phyloP scores from a whole-genome alignment of 345 rosid genomes.

The Stellera chamaejasme region DNA sequence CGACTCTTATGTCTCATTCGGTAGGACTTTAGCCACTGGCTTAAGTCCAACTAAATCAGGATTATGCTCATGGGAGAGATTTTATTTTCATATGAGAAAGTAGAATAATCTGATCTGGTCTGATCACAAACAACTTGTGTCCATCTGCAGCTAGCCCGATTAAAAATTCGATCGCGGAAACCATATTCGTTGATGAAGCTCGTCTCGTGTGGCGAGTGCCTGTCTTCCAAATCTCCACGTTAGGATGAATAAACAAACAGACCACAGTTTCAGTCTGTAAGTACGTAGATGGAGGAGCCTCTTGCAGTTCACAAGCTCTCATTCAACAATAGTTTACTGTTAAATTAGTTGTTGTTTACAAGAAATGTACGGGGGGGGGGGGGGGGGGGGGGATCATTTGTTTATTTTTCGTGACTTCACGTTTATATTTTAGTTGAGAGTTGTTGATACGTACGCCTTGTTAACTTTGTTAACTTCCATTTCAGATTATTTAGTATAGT shows the following conservation, averaged over 20 bases:
- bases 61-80: background rate
- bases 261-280: background rate
- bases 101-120: background rate
- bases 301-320: constrained; percentile 19
- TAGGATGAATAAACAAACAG: constrained; percentile 18
- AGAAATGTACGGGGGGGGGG: constrained; percentile 24
- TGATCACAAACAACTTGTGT: background rate
- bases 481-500: no score
- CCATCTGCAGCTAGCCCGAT: constrained; percentile 45
- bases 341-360: constrained; percentile 5
- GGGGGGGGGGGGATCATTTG: constrained; percentile 5
- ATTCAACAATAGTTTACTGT: constrained; percentile 10
- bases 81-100: no score
- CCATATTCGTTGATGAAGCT: constrained; percentile 63
- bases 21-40: background rate
- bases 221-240: constrained; percentile 56
- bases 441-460: no score
- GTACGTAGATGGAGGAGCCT: constrained; percentile 15
- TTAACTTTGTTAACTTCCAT: no score
- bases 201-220: constrained; percentile 61
- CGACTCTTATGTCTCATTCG: no score
- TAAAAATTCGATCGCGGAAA: constrained; percentile 50
- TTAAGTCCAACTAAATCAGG: no score
- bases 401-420: background rate
- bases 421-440: no score